phyloP scores from a whole-genome alignment of 345 rosid genomes.

The Ceriops decandra region DNA sequence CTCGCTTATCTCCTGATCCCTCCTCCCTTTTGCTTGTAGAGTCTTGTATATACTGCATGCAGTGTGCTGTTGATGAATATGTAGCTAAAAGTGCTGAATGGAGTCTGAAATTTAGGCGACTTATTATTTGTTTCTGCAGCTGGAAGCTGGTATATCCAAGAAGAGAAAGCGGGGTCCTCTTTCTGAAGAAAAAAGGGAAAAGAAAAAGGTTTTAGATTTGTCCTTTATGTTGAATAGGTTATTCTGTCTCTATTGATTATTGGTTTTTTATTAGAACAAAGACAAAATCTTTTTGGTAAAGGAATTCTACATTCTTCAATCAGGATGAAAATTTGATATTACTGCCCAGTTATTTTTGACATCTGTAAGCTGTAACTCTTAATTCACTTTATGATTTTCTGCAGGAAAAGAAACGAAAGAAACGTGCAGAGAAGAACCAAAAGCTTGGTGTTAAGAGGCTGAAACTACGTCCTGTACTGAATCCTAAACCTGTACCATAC shows the following conservation, averaged over 20 bases:
- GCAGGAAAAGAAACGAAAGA: conserved; percentile 63
- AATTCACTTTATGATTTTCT: conserved; percentile 5
- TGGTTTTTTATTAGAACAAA: not conserved
- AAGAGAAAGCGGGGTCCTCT: conserved; percentile 44
- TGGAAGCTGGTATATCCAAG: conserved; percentile 26
- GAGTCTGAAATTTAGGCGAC: not conserved
- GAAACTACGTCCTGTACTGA: conserved; percentile 59
- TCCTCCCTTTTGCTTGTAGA: not conserved
- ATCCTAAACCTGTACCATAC: conserved; percentile 46
- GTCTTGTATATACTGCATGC: not conserved
- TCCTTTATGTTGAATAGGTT: not conserved
- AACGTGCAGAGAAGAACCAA: conserved; percentile 66
- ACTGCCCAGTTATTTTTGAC: not conserved
- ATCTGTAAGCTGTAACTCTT: not conserved
- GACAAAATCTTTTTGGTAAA: too few species aligned
- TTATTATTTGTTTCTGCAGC: conserved; percentile 14
- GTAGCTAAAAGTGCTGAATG: not conserved
- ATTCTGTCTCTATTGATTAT: not conserved
- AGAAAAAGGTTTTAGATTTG: conserved; percentile 50
- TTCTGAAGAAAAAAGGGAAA: conserved; percentile 50
- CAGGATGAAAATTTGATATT: not conserved
- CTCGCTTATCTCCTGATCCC: not conserved
- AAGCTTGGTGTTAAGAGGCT: conserved; percentile 80
- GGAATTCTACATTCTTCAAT: not conserved
- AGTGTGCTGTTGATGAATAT: not conserved